Evolutionary conservation across 495 filamentous ascomycete genomes (phyloP).

Genomic region (Penicillium egyptiacum): DNA sequence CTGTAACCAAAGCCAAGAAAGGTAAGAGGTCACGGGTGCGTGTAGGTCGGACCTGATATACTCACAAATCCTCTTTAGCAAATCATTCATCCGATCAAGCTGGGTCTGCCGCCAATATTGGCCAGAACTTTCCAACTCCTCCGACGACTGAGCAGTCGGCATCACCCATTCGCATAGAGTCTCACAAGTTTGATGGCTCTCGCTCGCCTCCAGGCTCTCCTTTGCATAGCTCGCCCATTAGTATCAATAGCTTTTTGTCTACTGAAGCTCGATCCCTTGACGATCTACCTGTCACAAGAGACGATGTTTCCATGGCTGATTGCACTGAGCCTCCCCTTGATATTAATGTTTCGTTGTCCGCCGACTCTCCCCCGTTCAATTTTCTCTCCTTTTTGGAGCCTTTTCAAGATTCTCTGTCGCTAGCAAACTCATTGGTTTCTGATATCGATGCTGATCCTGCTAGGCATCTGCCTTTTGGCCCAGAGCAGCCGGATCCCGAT

Average conservation of each 20-base stretch:
- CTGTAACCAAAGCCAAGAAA: constrained; percentile 48
- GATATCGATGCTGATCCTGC: constrained; percentile 12
- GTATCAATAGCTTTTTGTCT: constrained; percentile 27
- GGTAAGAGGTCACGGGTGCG: constrained; percentile 31
- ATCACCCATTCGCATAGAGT: constrained; percentile 12
- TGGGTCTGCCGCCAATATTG: background rate
- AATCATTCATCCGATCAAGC: constrained; percentile 2
- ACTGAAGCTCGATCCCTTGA: constrained; percentile 22
- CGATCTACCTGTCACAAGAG: constrained; percentile 8
- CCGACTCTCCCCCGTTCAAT: constrained; percentile 20
- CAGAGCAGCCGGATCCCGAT: constrained; percentile 5
- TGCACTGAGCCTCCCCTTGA: constrained; percentile 10
- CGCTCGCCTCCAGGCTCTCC: constrained; percentile 21
- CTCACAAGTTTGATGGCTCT: constrained; percentile 3
- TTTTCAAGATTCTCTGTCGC: constrained; percentile 19
- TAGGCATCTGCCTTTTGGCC: constrained; percentile 2
- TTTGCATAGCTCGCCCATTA: constrained; percentile 22
- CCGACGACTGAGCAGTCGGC: constrained; percentile 21
- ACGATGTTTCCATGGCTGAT: constrained; percentile 15
- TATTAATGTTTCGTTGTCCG: constrained; percentile 18
- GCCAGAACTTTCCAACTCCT: constrained; percentile 19
- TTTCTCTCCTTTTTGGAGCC: constrained; percentile 29
- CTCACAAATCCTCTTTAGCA: constrained; percentile 1
- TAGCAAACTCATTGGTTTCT: constrained; percentile 13
- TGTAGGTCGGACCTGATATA: background rate